These are phyloP conservation scores for Eucalyptus regnans DNA, from an alignment of 345 rosid genomes.

Conservation along the genomic window DNA sequence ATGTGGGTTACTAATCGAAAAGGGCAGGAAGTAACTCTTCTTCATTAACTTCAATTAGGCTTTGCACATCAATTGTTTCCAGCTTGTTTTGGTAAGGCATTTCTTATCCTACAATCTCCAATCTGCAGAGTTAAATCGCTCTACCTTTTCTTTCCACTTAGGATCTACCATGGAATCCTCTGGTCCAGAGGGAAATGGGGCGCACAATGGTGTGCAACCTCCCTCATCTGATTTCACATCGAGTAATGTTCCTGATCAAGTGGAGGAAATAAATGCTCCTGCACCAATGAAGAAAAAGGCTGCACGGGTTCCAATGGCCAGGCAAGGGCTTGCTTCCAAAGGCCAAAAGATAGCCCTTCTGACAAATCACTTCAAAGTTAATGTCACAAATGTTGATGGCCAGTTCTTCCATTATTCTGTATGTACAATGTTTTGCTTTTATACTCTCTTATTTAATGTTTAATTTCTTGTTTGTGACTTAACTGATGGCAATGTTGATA, in stretches of 20 bases:
- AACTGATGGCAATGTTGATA: background rate
- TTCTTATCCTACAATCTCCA: background rate
- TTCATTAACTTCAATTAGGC: background rate
- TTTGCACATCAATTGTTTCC: background rate
- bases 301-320: conserved; percentile 40
- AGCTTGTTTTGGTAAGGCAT: background rate
- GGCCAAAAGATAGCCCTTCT: conserved; percentile 45
- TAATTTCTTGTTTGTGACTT: background rate
- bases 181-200: conserved; percentile 25
- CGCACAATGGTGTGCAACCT: conserved; percentile 6
- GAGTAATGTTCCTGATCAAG: background rate
- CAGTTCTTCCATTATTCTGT: conserved; percentile 74
- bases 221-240: background rate
- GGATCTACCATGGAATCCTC: conserved; percentile 31
- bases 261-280: conserved; percentile 10
- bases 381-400: conserved; percentile 30
- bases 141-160: background rate
- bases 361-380: conserved; percentile 79
- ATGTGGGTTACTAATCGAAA: background rate
- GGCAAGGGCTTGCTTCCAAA: conserved; percentile 50
- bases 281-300: conserved; percentile 36
- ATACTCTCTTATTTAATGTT: background rate
- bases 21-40: background rate
- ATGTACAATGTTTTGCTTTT: conserved; percentile 1
- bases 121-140: background rate